Evolutionary conservation across 495 filamentous ascomycete species (phyloP).

Genomic region (Xylaria sp.): DNA sequence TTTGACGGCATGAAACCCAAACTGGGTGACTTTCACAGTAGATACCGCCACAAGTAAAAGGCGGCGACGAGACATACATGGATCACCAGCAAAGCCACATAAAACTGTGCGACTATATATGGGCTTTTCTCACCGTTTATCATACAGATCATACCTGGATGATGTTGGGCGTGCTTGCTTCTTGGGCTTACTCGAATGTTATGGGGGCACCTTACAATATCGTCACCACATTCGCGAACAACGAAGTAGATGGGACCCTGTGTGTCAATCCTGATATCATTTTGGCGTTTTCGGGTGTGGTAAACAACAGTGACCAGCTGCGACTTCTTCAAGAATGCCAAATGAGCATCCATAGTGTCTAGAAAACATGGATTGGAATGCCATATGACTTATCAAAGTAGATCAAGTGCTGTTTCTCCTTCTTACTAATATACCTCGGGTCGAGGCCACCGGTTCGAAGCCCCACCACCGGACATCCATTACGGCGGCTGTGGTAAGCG

Average conservation of each 20-base stretch:
- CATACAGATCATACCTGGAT: neutral
- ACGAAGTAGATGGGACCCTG: neutral
- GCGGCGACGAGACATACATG: neutral
- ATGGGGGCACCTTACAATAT: neutral
- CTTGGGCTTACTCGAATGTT: neutral
- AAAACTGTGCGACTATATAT: neutral
- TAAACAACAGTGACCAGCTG: neutral
- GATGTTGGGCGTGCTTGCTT: neutral
- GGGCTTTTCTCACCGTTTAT: neutral
- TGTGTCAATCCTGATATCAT: neutral
- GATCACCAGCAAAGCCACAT: neutral
- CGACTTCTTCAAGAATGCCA: neutral
- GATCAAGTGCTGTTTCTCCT: neutral
- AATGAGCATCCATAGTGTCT: neutral
- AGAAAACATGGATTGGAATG: neutral
- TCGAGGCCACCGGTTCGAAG: neutral
- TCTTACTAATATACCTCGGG: neutral
- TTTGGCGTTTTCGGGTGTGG: neutral
- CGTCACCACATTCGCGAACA: neutral
- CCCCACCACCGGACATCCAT: neutral
- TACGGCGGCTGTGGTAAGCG: neutral
- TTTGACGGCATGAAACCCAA: neutral
- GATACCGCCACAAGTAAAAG: neutral
- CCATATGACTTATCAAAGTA: neutral
- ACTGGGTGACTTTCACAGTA: neutral